These are phyloP conservation scores for Scopulariopsis brevicaulis DNA, from an alignment of 2,329 filamentous ascomycete species.

Conservation along the genomic window DNA sequence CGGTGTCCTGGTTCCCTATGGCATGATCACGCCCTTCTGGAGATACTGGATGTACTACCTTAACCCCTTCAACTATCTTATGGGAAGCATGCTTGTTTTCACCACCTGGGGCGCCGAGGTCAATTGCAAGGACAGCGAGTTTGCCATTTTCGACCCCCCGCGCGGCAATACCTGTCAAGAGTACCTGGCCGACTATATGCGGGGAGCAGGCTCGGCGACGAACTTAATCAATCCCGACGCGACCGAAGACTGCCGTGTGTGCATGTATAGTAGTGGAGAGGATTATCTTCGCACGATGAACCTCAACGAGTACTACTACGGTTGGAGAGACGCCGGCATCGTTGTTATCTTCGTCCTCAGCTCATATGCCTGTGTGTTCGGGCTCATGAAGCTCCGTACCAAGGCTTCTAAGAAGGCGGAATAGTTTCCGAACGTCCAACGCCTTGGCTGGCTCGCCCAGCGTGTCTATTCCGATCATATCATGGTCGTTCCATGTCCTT, in stretches of 20 bases:
- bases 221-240: conserved; percentile 51
- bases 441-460: too few relatives aligned
- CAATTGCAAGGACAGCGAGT: conserved; percentile 33
- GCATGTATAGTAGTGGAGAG: conserved; percentile 43
- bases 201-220: conserved; percentile 30
- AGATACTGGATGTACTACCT: conserved; percentile 51
- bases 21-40: conserved; percentile 55
- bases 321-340: conserved; percentile 55
- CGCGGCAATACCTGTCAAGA: conserved; percentile 40
- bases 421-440: neutral
- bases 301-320: conserved; percentile 47
- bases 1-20: conserved; percentile 61
- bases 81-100: conserved; percentile 43
- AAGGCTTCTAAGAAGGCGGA: conserved; percentile 35
- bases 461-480: too few relatives aligned
- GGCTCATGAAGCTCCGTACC: conserved; percentile 34
- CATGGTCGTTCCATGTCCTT: too few relatives aligned
- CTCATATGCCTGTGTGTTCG: conserved; percentile 36
- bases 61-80: conserved; percentile 51
- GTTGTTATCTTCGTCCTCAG: conserved; percentile 42
- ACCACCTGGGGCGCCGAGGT: conserved; percentile 33
- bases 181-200: conserved; percentile 43
- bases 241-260: conserved; percentile 44
- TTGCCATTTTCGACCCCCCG: conserved; percentile 38
- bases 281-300: conserved; percentile 52